Evolutionary conservation across 805 yeast genomes (phyloP), one percentile per base, ranked within the genome.

Genomic region (Metschnikowia corniflorae): DNA sequence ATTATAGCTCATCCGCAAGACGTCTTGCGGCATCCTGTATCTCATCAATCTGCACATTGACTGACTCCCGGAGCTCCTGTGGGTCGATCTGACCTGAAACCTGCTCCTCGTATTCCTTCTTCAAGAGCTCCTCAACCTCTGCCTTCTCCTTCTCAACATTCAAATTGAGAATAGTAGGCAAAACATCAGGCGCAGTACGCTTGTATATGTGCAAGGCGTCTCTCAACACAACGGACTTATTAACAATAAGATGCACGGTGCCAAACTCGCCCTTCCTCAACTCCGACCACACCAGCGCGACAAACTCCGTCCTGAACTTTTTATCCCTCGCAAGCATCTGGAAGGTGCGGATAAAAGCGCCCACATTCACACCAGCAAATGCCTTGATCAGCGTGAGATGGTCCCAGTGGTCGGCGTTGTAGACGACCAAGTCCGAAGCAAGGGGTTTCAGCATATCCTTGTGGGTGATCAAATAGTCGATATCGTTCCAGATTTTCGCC

Each of bases 131-230:
- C 16, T 32, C 35, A 22, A 22, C 31, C 18, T 37, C 26, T 6
- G 18, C n/a, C n/a, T 9, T n/a, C 13, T 37, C 37, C 29, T 22
- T 16, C 12, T 34, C 31, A 12, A 30, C 30, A 14, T 22, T 26
- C 12, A 17, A n/a, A 30, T 31, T 34, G 27, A 37, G 41, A 29
- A 37, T 32, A 10, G 41, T 37, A 23, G 41, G 41, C 41, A 37
- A 28, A 7, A 13, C 16, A 24, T 44, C 42, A 6, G 39, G 26
- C 1, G 33, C 46, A 6, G 47, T 33, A 28, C 65, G 54, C 39
- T 53, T 48, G 43, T 64, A 65, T 5, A 66, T 51, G 33, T 42
- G 53, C 32, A 66, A 43, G 38, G 46, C 55, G 25, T 63, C 58
- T 4, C 33, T 22, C 40, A 47, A 37, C 12, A 36, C 27, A 4